Percentiles rank a stretch among this genome's conserved stretches.
Conservation (phyloP, 257 asterid genomes). For the Scutellaria minor region DNA sequence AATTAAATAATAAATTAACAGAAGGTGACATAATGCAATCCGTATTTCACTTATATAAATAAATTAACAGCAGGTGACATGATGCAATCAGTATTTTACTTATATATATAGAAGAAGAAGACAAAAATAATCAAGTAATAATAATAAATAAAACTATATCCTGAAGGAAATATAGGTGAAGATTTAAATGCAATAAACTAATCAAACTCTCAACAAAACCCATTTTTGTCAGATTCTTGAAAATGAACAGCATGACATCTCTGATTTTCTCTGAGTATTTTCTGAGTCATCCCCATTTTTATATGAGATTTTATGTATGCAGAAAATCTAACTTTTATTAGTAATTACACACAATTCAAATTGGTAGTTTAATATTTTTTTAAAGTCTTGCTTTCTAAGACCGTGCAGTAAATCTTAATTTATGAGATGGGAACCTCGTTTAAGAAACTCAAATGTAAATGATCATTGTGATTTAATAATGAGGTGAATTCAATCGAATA, state of each 20-base stretch:
- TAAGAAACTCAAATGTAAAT: too few relatives aligned
- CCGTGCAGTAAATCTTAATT: too few relatives aligned
- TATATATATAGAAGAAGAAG: slow-evolving; percentile 11
- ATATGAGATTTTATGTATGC: slow-evolving; percentile 23
- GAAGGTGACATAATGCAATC: slow-evolving; percentile 29
- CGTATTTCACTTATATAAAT: slow-evolving; percentile 23
- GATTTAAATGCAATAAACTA: slow-evolving; percentile 20
- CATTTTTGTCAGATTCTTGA: slow-evolving; percentile 29
- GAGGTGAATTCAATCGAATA: too few relatives aligned
- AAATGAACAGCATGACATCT: slow-evolving; percentile 21
- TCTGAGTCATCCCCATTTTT: slow-evolving; percentile 34
- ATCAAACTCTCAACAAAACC: slow-evolving; percentile 9
- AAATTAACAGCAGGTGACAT: slow-evolving; percentile 32
- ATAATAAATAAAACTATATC: neutral
- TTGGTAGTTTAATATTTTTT: too few relatives aligned
- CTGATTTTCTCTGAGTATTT: slow-evolving; percentile 25
- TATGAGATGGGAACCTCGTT: neutral
- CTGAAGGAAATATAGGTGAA: slow-evolving; percentile 14
- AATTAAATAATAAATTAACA: slow-evolving; percentile 32
- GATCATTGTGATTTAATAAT: too few relatives aligned
- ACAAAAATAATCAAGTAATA: neutral
- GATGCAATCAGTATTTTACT: slow-evolving; percentile 34
- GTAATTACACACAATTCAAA: neutral
- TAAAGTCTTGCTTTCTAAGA: too few relatives aligned
- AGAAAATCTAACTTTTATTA: slow-evolving; percentile 9